Conservation (phyloP, 495 filamentous ascomycete species). For the Sporormia fimetaria region DNA sequence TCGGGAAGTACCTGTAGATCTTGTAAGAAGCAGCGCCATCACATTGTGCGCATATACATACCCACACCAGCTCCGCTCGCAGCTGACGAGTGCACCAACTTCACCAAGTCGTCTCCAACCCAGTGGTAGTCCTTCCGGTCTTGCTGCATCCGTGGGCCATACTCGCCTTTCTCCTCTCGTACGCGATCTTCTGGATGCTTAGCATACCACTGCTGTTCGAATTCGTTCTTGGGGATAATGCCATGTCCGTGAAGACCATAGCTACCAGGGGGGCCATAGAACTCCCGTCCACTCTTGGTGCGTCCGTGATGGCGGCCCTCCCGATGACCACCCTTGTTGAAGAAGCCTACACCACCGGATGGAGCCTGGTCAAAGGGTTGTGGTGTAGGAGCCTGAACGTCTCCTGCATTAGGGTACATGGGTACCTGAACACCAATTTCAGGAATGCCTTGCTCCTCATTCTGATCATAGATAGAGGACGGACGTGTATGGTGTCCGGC, state of each 20-base stretch:
- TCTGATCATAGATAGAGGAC: conserved; percentile 39
- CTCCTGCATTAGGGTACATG: conserved; percentile 87
- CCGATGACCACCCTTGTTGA: conserved; percentile 38
- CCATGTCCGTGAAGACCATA: conserved; percentile 85
- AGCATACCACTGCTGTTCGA: conserved; percentile 78
- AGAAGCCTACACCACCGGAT: conserved; percentile 44
- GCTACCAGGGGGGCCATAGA: conserved; percentile 56
- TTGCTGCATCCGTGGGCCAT: conserved; percentile 51
- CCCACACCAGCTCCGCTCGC: conserved; percentile 52
- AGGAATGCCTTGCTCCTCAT: conserved; percentile 73
- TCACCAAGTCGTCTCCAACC: conserved; percentile 85
- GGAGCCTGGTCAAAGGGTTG: conserved; percentile 48
- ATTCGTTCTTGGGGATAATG: conserved; percentile 48
- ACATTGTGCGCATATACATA: conserved; percentile 20
- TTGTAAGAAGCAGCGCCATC: conserved; percentile 17
- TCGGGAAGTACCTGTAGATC: conserved; percentile 28
- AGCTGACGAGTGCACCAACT: conserved; percentile 66
- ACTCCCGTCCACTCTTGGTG: conserved; percentile 48
- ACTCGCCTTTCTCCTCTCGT: conserved; percentile 61
- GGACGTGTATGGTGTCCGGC: conserved; percentile 38
- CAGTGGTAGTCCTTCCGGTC: conserved; percentile 70
- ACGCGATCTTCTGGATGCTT: conserved; percentile 73
- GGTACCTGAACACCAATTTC: conserved; percentile 84
- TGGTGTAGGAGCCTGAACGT: conserved; percentile 92
- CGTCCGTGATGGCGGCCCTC: conserved; percentile 52